Evolutionary conservation across 495 filamentous ascomycete genomes (phyloP), one percentile per base, ranked within the genome.

Genomic region (Apodospora peruviana): DNA sequence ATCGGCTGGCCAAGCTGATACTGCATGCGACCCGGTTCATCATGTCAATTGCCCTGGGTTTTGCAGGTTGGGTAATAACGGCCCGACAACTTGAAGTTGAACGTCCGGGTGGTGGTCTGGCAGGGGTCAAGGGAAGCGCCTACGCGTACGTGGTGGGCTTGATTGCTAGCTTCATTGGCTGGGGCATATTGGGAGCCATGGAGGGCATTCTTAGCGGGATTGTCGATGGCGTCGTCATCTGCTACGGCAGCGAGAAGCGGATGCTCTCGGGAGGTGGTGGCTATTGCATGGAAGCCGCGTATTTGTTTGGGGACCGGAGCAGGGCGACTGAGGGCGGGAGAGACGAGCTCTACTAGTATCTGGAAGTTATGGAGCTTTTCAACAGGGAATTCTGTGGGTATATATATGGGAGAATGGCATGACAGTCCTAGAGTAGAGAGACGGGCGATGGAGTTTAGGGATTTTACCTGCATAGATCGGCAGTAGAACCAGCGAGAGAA

Each of bases 41-140:
- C 56, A 94, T 94, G 78, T 87, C 89, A 5, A 78, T 87, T 32
- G 86, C 86, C 2, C 75, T 98, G 22, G 94, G 93, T 1, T 91
- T 96, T 60, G 91, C 87, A n/a, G 93, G 88, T 21, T 98, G 93
- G 93, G 89, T 97, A n/a, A 85, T 85, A 45, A 91, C 90, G 24
- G 89, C 93, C 16, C 80, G 85, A 40, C 81, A 83, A 62, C 68
- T 94, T 11, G 67, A 66, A 20, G 69, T 86, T 16, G 64, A 70
- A 16, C 56, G 69, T 9, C 68, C 76, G 2, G 69, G 75, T 32
- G 75, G 74, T 23, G 66, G n/a, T n/a, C n/a, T n/a, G 12, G 40
- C 66, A 17, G 71, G 77, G 0, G 66, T 84, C 37, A 80, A 73
- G 40, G 93, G 93, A n/a, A 95, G 90, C 58, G 72, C 90, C 35